Evolutionary conservation across 208 protist genomes (phyloP).

Genomic region (Wallacemonas sp.): DNA sequence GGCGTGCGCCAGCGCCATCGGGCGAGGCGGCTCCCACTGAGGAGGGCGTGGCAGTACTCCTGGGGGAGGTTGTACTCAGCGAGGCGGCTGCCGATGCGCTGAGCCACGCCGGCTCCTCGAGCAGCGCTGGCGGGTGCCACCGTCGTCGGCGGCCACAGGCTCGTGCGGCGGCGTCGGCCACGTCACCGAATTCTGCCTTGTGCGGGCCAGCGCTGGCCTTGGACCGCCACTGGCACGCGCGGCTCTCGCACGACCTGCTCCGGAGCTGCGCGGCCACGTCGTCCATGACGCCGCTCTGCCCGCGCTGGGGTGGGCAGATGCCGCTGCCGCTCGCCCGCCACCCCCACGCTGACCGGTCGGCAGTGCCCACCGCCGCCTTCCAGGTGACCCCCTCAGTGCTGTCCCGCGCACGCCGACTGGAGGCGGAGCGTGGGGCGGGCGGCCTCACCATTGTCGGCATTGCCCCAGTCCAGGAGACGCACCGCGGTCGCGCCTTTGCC

Average conservation of each 20-base stretch:
- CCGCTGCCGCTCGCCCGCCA: no score
- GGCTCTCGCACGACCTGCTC: slow-evolving; percentile 34
- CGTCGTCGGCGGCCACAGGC: slow-evolving; percentile 12
- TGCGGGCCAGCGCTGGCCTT: slow-evolving; percentile 40
- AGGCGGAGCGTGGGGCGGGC: slow-evolving; percentile 26
- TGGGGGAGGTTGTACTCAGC: slow-evolving; percentile 65
- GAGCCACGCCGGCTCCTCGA: slow-evolving; percentile 3
- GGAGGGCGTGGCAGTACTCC: slow-evolving; percentile 33
- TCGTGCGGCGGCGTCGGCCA: neutral
- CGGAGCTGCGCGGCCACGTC: slow-evolving; percentile 25
- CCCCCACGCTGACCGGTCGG: slow-evolving; percentile 1
- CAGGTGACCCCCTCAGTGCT: slow-evolving; percentile 22
- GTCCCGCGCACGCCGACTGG: slow-evolving; percentile 10
- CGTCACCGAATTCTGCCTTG: neutral
- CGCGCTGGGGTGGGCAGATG: no score
- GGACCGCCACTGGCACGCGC: slow-evolving; percentile 52
- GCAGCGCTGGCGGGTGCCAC: neutral
- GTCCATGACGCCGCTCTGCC: neutral
- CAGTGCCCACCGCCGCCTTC: neutral
- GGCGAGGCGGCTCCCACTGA: neutral
- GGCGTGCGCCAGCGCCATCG: neutral
- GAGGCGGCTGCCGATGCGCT: slow-evolving; percentile 37
- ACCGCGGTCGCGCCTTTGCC: slow-evolving; percentile 33
- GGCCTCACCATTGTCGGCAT: slow-evolving; percentile 61
- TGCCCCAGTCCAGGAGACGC: slow-evolving; percentile 34